Conservation (phyloP, 345 rosid species). For the Boechera divaricarpa region DNA sequence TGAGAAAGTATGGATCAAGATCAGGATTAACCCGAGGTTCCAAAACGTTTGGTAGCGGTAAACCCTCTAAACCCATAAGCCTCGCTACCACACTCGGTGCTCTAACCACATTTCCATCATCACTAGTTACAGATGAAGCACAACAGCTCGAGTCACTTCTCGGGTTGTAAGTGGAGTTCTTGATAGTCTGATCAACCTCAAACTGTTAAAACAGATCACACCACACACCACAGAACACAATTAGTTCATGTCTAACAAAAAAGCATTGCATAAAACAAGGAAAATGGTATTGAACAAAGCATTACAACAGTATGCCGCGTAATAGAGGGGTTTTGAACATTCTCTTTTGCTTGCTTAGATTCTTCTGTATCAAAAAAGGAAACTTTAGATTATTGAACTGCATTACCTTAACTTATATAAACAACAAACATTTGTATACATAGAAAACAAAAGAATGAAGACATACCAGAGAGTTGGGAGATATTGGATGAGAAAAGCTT, state of each 20-base stretch:
- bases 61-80: slow-evolving; percentile 94
- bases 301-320: slow-evolving; percentile 37
- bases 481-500: slow-evolving; percentile 72
- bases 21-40: slow-evolving; percentile 62
- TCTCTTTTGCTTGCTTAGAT: slow-evolving; percentile 40
- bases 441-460: slow-evolving; percentile 37
- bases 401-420: neutral
- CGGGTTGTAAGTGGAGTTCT: slow-evolving; percentile 56
- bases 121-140: slow-evolving; percentile 91
- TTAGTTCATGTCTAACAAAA: slow-evolving; percentile 37
- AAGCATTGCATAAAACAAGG: neutral
- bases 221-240: neutral
- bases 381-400: slow-evolving; percentile 8
- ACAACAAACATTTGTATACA: neutral
- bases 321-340: slow-evolving; percentile 36
- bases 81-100: slow-evolving; percentile 92
- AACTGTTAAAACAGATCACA: slow-evolving; percentile 52
- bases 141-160: slow-evolving; percentile 79
- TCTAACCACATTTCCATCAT: slow-evolving; percentile 78
- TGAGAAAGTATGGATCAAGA: slow-evolving; percentile 63
- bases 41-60: slow-evolving; percentile 61
- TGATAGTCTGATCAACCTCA: slow-evolving; percentile 71
- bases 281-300: slow-evolving; percentile 3
- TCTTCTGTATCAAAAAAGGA: slow-evolving; percentile 34
- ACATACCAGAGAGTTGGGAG: slow-evolving; percentile 47